Evolutionary conservation across 371 early-diverging fungal genomes (phyloP), one percentile per base, ranked within the genome.

Genomic region (Mortierella sp.): DNA sequence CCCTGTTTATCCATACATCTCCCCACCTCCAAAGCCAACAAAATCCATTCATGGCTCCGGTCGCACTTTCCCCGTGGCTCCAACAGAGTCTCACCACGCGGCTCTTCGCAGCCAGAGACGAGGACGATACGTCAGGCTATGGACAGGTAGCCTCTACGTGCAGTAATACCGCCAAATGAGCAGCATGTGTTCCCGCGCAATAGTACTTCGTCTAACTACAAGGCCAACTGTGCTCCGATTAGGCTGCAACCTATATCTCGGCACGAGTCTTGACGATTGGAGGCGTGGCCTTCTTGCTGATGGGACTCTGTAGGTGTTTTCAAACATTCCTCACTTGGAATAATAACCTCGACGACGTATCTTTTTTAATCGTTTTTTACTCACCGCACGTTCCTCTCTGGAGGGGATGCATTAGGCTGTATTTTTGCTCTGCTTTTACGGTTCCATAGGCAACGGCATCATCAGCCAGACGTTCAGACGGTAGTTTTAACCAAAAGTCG

Each of bases 171-270:
- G n/a, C n/a, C n/a, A n/a, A n/a, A n/a, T n/a, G n/a, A n/a, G n/a
- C n/a, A n/a, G n/a, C n/a, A n/a, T n/a, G n/a, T n/a, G n/a, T n/a
- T n/a, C n/a, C n/a, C n/a, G n/a, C n/a, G n/a, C n/a, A n/a, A n/a
- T n/a, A n/a, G n/a, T n/a, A n/a, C n/a, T n/a, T n/a, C n/a, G n/a
- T n/a, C 50, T 31, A 30, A 24, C 30, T 9, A 6, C 28, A 49
- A 49, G 52, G 37, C 8, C 41, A 26, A 23, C 12, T 32, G 19
- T 27, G 37, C 37, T 34, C 37, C 11, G 34, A 34, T 34, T 60
- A 57, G 65, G 30, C 60, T n/a, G 65, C 57, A 6, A 54, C 62
- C n/a, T 72, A 56, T 48, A 37, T 72, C 23, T 66, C 73, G 2
- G 57, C 53, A 21, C 37, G 60, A 27, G 26, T 72, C 11, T 21